These are phyloP conservation scores for Euphorbia celastroides DNA, from an alignment of 441 rosid species.

Conservation along the genomic window DNA sequence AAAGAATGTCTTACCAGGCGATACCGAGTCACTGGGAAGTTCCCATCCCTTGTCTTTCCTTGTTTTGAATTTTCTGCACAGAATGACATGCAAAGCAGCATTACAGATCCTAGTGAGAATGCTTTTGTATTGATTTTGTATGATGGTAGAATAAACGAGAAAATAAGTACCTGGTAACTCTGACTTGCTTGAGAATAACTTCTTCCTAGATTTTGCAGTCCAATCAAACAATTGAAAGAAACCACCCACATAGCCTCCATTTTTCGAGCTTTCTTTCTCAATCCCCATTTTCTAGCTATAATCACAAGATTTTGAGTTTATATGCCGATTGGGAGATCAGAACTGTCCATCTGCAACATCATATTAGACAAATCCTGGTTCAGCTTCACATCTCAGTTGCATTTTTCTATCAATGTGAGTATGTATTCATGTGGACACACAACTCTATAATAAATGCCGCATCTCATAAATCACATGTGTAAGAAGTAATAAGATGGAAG, in stretches of 20 bases:
- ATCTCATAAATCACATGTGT: neutral
- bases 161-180: conserved; percentile 52
- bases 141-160: neutral
- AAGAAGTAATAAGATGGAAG: neutral
- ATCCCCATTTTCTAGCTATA: conserved; percentile 39
- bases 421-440: neutral
- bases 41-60: conserved; percentile 63
- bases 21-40: conserved; percentile 53
- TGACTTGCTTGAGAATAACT: conserved; percentile 76
- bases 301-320: conserved; percentile 5
- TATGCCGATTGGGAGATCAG: conserved; percentile 6
- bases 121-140: neutral
- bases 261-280: conserved; percentile 58
- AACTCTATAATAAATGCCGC: neutral
- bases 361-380: conserved; percentile 4
- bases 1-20: conserved; percentile 33
- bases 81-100: conserved; percentile 6
- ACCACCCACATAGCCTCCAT: conserved; percentile 55
- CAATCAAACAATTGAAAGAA: conserved; percentile 92
- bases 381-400: conserved; percentile 1
- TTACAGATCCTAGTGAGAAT: conserved; percentile 12
- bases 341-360: conserved; percentile 27
- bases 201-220: conserved; percentile 94
- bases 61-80: conserved; percentile 51
- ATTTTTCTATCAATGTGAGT: neutral